Conservation (phyloP, 805 yeast species). For the Candida awuae region DNA sequence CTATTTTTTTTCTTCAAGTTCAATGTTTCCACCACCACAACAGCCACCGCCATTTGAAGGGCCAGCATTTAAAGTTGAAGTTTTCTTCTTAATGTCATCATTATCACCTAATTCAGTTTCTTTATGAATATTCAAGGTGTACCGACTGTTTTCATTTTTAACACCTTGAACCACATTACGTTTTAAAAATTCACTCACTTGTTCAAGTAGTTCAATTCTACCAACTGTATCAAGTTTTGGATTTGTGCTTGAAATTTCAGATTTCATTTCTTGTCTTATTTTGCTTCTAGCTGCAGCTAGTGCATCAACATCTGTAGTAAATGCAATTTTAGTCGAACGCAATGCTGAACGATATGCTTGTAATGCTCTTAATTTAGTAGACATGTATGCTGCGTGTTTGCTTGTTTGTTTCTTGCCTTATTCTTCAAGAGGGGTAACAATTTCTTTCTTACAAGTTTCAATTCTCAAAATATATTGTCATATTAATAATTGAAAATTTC, state of each 20-base stretch:
- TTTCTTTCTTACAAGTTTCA: no score
- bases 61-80: slow-evolving; percentile 27
- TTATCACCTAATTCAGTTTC: slow-evolving; percentile 90
- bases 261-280: slow-evolving; percentile 45
- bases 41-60: slow-evolving; percentile 39
- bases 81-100: slow-evolving; percentile 56
- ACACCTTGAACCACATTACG: slow-evolving; percentile 84
- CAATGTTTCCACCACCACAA: slow-evolving; percentile 47
- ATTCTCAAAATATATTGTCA: no score
- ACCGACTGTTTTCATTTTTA: slow-evolving; percentile 36
- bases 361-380: slow-evolving; percentile 18
- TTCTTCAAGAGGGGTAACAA: no score
- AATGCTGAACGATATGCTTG: slow-evolving; percentile 58
- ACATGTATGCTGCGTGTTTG: slow-evolving; percentile 2
- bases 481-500: no score
- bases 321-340: slow-evolving; percentile 58
- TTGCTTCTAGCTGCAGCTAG: slow-evolving; percentile 52
- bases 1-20: slow-evolving; percentile 26
- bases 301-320: slow-evolving; percentile 41
- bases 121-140: slow-evolving; percentile 61
- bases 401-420: neutral
- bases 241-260: slow-evolving; percentile 32
- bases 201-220: slow-evolving; percentile 51
- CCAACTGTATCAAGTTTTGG: slow-evolving; percentile 40
- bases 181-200: slow-evolving; percentile 60